A percentile compares a stretch with the other conserved stretches of the same genome.
Evolutionary conservation across 2,329 filamentous ascomycete genomes (phyloP).

Genomic region (Cladobotryum protrusum): DNA sequence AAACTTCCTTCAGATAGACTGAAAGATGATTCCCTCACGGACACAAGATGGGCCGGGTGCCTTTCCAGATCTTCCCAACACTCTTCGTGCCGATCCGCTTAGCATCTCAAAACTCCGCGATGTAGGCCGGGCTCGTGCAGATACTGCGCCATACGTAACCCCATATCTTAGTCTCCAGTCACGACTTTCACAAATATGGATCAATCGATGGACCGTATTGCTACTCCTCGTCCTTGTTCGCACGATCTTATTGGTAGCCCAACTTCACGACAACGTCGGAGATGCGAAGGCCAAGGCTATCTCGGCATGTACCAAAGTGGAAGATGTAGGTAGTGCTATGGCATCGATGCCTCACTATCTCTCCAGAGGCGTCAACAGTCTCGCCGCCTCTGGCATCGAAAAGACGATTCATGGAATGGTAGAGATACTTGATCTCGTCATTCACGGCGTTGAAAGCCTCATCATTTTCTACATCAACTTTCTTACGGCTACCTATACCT

Average conservation of each 20-base stretch:
- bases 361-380: conserved; percentile 77
- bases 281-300: conserved; percentile 76
- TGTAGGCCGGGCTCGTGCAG: conserved; percentile 32
- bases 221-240: conserved; percentile 79
- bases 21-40: conserved; percentile 32
- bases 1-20: conserved; percentile 22
- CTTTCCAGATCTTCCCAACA: conserved; percentile 33
- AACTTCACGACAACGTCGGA: conserved; percentile 66
- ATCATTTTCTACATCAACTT: conserved; percentile 91
- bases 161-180: conserved; percentile 88
- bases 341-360: conserved; percentile 98
- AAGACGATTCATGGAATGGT: conserved; percentile 75
- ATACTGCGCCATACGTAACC: conserved; percentile 65
- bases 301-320: conserved; percentile 83
- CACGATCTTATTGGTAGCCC: conserved; percentile 67
- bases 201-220: conserved; percentile 94
- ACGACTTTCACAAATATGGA: conserved; percentile 90
- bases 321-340: conserved; percentile 90
- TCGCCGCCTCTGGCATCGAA: conserved; percentile 75
- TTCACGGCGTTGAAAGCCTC: conserved; percentile 80
- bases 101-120: conserved; percentile 28
- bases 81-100: conserved; percentile 32
- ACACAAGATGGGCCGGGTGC: conserved; percentile 24
- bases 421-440: conserved; percentile 66
- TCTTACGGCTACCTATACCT: conserved; percentile 83